phyloP scores from a whole-genome alignment of 2,329 filamentous ascomycete genomes.

The Aspergillus sp. region DNA sequence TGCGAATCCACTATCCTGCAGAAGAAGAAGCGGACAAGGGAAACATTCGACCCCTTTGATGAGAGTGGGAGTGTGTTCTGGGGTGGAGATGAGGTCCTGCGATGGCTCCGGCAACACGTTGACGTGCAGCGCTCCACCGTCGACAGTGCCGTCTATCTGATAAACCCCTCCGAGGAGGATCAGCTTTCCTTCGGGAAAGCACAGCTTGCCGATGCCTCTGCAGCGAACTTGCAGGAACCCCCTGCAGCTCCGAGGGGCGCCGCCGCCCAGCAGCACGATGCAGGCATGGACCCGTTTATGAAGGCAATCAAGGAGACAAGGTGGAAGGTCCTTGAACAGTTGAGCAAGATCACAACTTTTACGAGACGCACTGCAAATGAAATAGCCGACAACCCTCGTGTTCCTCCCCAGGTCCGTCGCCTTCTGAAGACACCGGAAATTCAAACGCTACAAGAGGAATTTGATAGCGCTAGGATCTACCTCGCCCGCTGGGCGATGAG shows the following conservation, averaged over 20 bases:
- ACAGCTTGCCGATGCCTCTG: slow-evolving; percentile 44
- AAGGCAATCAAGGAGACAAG: slow-evolving; percentile 93
- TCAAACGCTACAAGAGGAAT: slow-evolving; percentile 92
- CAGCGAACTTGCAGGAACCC: slow-evolving; percentile 34
- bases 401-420: slow-evolving; percentile 83
- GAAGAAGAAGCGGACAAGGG: slow-evolving; percentile 78
- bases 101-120: slow-evolving; percentile 85
- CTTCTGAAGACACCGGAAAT: slow-evolving; percentile 90
- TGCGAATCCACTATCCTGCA: slow-evolving; percentile 94
- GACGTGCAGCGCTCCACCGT: slow-evolving; percentile 78
- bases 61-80: slow-evolving; percentile 82
- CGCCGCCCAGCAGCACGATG: slow-evolving; percentile 53
- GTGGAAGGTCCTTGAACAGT: slow-evolving; percentile 95
- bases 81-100: slow-evolving; percentile 92
- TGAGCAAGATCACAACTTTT: slow-evolving; percentile 96
- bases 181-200: slow-evolving; percentile 69
- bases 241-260: slow-evolving; percentile 35
- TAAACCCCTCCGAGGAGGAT: slow-evolving; percentile 85
- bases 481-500: slow-evolving; percentile 98
- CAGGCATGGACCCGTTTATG: slow-evolving; percentile 85
- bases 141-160: slow-evolving; percentile 86
- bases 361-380: slow-evolving; percentile 89
- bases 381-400: slow-evolving; percentile 82
- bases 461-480: slow-evolving; percentile 92
- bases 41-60: slow-evolving; percentile 88